Evolutionary conservation across 2,329 filamentous ascomycete genomes (phyloP).

Genomic region (Davidsoniella eucalypti): DNA sequence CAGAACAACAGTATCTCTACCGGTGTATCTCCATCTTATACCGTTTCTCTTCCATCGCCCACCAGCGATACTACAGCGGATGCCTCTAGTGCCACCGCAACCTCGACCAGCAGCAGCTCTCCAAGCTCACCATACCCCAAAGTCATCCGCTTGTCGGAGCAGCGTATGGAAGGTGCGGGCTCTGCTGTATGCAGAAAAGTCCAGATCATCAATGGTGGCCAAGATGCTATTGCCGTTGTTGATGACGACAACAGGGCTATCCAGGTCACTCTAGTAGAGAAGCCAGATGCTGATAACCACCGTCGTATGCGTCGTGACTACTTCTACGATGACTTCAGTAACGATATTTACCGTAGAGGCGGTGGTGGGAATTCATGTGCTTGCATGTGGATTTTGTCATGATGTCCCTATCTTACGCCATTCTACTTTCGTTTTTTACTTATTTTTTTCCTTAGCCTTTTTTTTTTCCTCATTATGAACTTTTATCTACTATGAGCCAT

Average conservation of each 20-base stretch:
- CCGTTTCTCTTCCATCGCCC: conserved; percentile 9
- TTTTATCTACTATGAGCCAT: not conserved
- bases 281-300: conserved; percentile 2
- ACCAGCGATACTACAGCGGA: conserved; percentile 1
- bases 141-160: conserved; percentile 38
- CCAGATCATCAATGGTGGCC: conserved; percentile 25
- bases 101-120: not conserved
- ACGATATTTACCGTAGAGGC: not conserved
- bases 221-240: conserved; percentile 21
- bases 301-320: not conserved
- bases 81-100: not conserved
- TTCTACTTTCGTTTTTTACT: not conserved
- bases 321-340: not conserved
- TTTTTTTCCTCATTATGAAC: not conserved
- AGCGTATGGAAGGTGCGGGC: conserved; percentile 24
- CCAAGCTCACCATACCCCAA: conserved; percentile 26
- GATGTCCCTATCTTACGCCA: not conserved
- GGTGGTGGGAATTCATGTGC: conserved; percentile 4
- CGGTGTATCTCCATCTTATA: conserved; percentile 7
- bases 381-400: conserved; percentile 10
- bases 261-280: conserved; percentile 29
- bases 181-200: conserved; percentile 29
- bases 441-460: conserved; percentile 1
- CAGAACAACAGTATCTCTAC: conserved; percentile 28
- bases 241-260: conserved; percentile 25